Base-by-base conservation (phyloP, 2,329 filamentous ascomycete genomes). In the Amesomyces nigricolor region DNA sequence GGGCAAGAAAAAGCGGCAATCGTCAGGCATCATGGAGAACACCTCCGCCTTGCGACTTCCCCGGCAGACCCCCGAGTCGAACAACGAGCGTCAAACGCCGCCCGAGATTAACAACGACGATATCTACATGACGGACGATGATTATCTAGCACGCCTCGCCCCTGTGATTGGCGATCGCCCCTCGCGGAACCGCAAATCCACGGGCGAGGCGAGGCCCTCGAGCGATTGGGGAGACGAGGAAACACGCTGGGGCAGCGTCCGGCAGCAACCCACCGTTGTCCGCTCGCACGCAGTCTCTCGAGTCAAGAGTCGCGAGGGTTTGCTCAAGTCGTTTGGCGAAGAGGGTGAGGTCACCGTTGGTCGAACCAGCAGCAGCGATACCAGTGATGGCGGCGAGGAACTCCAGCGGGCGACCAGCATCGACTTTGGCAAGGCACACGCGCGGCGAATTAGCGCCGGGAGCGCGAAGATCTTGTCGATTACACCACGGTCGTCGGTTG, bases 401-500 rank as follows among this genome's bases (percentile, higher is more conserved):
- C 63, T 77, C 19, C 80, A 84, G 63, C 83, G 86, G 62, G 88
- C 89, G 29, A 85, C 78, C 50, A 92, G 87, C 69, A 75, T 92
- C 55, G 82, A 86, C 58, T 75, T 87, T 48, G 81, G 81, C 56
- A 81, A 77, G 64, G 76, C 78, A 9, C 87, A 91, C 63, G 81
- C 76, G 17, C 79, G 86, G 52, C 86, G 86, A 60, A 84, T 91
- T 65, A 91, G 87, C 65, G 86, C 87, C 44, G 88, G 88, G 48
- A 91, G 87, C 65, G 88, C 88, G 10, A 87, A 83, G 70, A 71
- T 92, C 50, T 73, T 94, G 48, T 84, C 91, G 48, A 77, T 91
- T 46, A 77, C 78, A 17, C 77, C 81, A 19, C 75, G 79, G 26
- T 68, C 69, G 44, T 86, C 81, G 19, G 70, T 72, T 11, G 82